phyloP scores from a whole-genome alignment of 1,139 yeast genomes.

The Taphrina communis region DNA sequence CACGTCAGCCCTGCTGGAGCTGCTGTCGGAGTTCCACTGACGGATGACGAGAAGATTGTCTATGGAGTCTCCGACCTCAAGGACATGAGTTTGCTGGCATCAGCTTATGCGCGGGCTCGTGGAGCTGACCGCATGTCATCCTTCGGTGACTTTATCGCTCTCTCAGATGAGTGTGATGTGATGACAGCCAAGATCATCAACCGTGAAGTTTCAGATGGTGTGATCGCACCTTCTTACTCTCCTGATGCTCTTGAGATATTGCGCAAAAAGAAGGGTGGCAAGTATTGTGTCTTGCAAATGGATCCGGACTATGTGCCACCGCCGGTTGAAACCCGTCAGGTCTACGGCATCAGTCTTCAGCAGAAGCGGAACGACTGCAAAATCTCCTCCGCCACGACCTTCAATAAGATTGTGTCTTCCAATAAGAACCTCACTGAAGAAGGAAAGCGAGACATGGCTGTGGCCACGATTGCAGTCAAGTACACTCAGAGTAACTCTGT shows the following conservation, averaged over 20 bases:
- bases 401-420: slow-evolving; percentile 87
- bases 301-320: slow-evolving; percentile 93
- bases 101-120: slow-evolving; percentile 98
- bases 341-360: slow-evolving; percentile 90
- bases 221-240: slow-evolving; percentile 95
- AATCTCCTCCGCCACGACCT: slow-evolving; percentile 75
- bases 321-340: slow-evolving; percentile 84
- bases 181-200: slow-evolving; percentile 97
- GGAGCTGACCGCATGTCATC: slow-evolving; percentile 99
- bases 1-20: slow-evolving; percentile 99
- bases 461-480: slow-evolving; percentile 94
- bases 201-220: slow-evolving; percentile 97
- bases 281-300: slow-evolving; percentile 89
- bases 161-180: slow-evolving; percentile 91
- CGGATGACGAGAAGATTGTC: slow-evolving; percentile 89
- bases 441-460: slow-evolving; percentile 89
- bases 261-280: slow-evolving; percentile 93
- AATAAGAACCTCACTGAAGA: slow-evolving; percentile 88
- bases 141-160: slow-evolving; percentile 97
- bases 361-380: slow-evolving; percentile 98
- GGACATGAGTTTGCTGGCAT: slow-evolving; percentile 85
- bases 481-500: slow-evolving; percentile 98
- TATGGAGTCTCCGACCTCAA: slow-evolving; percentile 88
- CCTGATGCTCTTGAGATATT: slow-evolving; percentile 89
- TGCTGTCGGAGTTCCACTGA: slow-evolving; percentile 92